Conservation (phyloP, 2,329 filamentous ascomycete species). For the Neopestalotiopsis clavispora region DNA sequence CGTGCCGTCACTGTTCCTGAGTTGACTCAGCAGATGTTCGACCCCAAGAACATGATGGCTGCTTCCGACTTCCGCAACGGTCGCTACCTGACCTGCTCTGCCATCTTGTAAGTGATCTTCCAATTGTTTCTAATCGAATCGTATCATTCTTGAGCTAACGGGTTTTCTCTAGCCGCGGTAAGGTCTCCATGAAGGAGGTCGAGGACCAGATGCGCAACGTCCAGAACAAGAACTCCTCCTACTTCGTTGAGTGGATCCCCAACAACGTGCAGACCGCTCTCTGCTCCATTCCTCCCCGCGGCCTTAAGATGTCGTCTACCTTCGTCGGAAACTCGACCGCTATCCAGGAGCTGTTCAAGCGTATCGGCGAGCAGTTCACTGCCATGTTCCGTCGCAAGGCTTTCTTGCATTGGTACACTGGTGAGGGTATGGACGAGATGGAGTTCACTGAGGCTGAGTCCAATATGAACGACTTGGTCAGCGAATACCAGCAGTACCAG, state of each 20-base stretch:
- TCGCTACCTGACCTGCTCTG: conserved; percentile 98
- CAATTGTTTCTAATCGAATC: conserved; percentile 29
- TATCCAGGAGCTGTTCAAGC: conserved; percentile 99
- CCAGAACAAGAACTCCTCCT: conserved; percentile 99
- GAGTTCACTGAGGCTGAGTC: conserved; percentile 99
- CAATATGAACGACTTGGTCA: conserved; percentile 99
- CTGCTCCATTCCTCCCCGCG: conserved; percentile 96
- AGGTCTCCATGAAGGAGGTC: conserved; percentile 99
- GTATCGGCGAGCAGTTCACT: conserved; percentile 98
- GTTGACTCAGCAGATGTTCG: conserved; percentile 99
- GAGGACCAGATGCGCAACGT: conserved; percentile 99
- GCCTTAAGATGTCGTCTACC: conserved; percentile 98
- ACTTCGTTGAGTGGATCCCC: conserved; percentile 99
- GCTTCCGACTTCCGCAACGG: conserved; percentile 99
- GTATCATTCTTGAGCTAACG: conserved; percentile 20
- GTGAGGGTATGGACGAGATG: conserved; percentile 99
- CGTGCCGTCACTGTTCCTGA: conserved; percentile 96
- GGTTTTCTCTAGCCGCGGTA: conserved; percentile 73
- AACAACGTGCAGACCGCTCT: conserved; percentile 99
- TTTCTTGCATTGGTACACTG: conserved; percentile 99
- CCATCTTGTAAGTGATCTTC: conserved; percentile 77
- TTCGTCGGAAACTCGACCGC: conserved; percentile 99
- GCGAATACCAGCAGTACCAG: conserved; percentile 99
- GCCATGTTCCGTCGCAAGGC: conserved; percentile 99
- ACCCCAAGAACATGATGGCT: conserved; percentile 99